Base-by-base conservation (phyloP, 345 rosid genomes). In the Arabis hirsuta region DNA sequence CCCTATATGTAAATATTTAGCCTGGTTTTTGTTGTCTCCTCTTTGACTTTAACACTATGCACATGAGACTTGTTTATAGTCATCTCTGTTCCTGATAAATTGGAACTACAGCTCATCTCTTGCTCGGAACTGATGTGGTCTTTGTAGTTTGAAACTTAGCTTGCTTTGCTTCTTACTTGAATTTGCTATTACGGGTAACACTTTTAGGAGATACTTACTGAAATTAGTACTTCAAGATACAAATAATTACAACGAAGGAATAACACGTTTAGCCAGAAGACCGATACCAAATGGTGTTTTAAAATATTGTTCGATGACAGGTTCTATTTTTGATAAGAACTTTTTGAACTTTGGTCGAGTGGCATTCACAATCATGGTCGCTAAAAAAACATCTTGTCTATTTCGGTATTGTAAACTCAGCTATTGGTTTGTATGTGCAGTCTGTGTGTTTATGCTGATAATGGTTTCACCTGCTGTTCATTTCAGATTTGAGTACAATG, bases 401-500 rank as follows among this genome's bases (percentile, higher is more conserved):
- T 62, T 6, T 52, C 13, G 13, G 19, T 43, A 9, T 42, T 1
- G 4, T 64, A 44, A 20, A 2, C 50, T 55, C 42, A 54, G 32
- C 7, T 22, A 34, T 19, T 44, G 55, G 9, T 34, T 34, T 46
- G 5, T 31, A n/a, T 63, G 11, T 47, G 36, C 31, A 66, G 44
- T 20, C 14, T 9, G 16, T 62, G 9, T 68, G 31, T 41, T 6
- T 24, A 42, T 0, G 2, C 56, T 72, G 34, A 56, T 36, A 26
- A 34, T 62, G 20, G 48, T 65, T 19, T 41, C 47, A 20, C 29
- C 61, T 66, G 71, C 27, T 75, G 9, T 67, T 53, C 12, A 14
- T 74, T 46, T 55, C 80, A 96, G 96, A 69, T 90, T 92, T 48
- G 95, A 92, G 79, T 96, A 90, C 64, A 77, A 82, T 78, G 95